Evolutionary conservation across 2,329 filamentous ascomycete genomes (phyloP).

Genomic region (Pseudogymnoascus sp.): DNA sequence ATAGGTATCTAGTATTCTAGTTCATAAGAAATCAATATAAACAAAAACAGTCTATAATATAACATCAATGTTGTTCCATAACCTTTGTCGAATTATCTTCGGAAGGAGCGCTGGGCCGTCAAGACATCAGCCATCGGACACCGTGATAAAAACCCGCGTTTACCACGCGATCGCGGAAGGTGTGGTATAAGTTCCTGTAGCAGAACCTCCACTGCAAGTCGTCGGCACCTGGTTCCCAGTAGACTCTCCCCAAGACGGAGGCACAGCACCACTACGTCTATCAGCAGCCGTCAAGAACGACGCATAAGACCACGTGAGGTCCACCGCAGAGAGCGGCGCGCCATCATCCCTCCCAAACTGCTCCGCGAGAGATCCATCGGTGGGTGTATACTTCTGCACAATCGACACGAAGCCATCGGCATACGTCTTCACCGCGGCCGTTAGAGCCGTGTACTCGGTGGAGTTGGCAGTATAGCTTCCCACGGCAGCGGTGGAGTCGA

Average conservation of each 20-base stretch:
- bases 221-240: background rate
- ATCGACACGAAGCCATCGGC: conserved; percentile 48
- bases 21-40: background rate
- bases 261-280: conserved; percentile 47
- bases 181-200: background rate
- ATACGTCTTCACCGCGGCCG: conserved; percentile 51
- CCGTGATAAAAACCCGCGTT: background rate
- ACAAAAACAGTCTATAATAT: background rate
- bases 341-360: conserved; percentile 52
- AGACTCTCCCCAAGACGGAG: conserved; percentile 42
- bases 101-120: background rate
- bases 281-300: conserved; percentile 55
- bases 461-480: conserved; percentile 46
- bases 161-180: background rate
- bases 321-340: conserved; percentile 52
- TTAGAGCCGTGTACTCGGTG: background rate
- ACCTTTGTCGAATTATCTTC: background rate
- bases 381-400: conserved; percentile 41
- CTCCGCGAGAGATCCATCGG: conserved; percentile 58
- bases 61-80: background rate
- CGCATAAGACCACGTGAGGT: conserved; percentile 69
- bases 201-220: background rate
- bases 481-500: conserved; percentile 54
- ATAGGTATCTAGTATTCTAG: background rate
- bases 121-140: background rate